Percentiles rank a stretch among this genome's conserved stretches.
phyloP scores from a whole-genome alignment of 2,329 filamentous ascomycete genomes.

The Coccinonectria pachysandricola region DNA sequence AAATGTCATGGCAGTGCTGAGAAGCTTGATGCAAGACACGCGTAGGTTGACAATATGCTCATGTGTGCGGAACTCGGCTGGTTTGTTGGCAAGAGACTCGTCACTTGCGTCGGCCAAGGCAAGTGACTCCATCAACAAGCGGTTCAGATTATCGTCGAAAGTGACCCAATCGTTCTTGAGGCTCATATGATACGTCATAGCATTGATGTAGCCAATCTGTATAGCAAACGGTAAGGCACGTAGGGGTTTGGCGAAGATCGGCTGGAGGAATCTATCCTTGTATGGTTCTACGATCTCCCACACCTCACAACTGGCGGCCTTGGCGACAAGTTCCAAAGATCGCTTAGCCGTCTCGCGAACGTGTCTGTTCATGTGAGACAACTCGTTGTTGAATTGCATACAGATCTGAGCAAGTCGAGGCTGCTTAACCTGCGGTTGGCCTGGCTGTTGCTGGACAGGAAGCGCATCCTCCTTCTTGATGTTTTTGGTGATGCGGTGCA shows the following conservation, averaged over 20 bases:
- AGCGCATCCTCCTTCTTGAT: constrained; percentile 64
- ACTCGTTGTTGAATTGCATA: constrained; percentile 73
- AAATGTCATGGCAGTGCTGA: constrained; percentile 89
- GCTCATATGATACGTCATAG: constrained; percentile 88
- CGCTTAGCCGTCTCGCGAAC: constrained; percentile 80
- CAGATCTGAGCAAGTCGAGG: constrained; percentile 67
- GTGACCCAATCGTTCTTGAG: constrained; percentile 81
- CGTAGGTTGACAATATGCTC: constrained; percentile 86
- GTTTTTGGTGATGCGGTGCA: constrained; percentile 68
- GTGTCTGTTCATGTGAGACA: constrained; percentile 92
- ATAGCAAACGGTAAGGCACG: constrained; percentile 86
- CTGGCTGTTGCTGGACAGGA: constrained; percentile 26
- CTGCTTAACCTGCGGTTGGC: constrained; percentile 36
- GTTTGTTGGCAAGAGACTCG: constrained; percentile 84
- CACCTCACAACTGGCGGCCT: constrained; percentile 66
- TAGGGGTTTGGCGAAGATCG: constrained; percentile 91
- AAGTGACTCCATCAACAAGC: constrained; percentile 84
- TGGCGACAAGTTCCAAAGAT: constrained; percentile 71
- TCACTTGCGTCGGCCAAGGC: constrained; percentile 92
- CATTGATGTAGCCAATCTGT: constrained; percentile 97
- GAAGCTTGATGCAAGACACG: constrained; percentile 84
- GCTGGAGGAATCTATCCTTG: constrained; percentile 78
- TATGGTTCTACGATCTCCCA: constrained; percentile 84
- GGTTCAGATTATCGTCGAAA: constrained; percentile 85
- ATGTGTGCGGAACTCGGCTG: constrained; percentile 87